Conservation (phyloP, 2,329 filamentous ascomycete genomes). For the Neoscytalidium dimidiatum region DNA sequence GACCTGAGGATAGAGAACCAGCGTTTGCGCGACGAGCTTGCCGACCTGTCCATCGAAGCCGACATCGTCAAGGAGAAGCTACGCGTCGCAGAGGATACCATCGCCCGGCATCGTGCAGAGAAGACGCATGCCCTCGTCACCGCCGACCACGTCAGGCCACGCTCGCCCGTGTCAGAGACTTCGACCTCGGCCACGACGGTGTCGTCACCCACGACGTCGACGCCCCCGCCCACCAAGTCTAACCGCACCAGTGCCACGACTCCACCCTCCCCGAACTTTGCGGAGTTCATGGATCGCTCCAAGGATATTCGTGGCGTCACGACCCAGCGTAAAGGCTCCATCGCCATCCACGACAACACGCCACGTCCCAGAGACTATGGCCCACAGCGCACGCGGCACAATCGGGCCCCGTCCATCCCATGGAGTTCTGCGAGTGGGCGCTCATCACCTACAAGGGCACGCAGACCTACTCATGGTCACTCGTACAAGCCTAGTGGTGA, state of each 20-base stretch:
- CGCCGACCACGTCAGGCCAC: slow-evolving; percentile 53
- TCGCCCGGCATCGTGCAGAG: slow-evolving; percentile 52
- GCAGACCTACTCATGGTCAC: slow-evolving; percentile 36
- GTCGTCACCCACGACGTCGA: slow-evolving; percentile 70
- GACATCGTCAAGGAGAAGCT: slow-evolving; percentile 95
- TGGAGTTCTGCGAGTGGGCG: slow-evolving; percentile 44
- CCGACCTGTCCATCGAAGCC: slow-evolving; percentile 90
- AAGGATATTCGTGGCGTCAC: slow-evolving; percentile 43
- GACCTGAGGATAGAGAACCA: slow-evolving; percentile 86
- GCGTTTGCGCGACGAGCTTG: slow-evolving; percentile 83
- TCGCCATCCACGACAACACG: slow-evolving; percentile 48
- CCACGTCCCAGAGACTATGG: slow-evolving; percentile 55
- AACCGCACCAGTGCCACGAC: slow-evolving; percentile 56
- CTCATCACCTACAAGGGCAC: slow-evolving; percentile 42
- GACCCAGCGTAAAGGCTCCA: slow-evolving; percentile 44
- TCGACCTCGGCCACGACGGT: slow-evolving; percentile 80
- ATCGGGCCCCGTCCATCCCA: slow-evolving; percentile 62
- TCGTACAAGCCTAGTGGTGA: slow-evolving; percentile 36
- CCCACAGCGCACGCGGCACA: slow-evolving; percentile 49
- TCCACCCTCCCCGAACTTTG: slow-evolving; percentile 91
- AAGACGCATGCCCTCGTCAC: slow-evolving; percentile 53
- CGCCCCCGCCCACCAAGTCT: slow-evolving; percentile 73
- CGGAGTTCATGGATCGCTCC: slow-evolving; percentile 71
- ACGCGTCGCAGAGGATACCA: slow-evolving; percentile 64
- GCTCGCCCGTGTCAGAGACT: slow-evolving; percentile 71